phyloP scores from a whole-genome alignment of 2,329 filamentous ascomycete species.

The Pyrenophora seminiperda region DNA sequence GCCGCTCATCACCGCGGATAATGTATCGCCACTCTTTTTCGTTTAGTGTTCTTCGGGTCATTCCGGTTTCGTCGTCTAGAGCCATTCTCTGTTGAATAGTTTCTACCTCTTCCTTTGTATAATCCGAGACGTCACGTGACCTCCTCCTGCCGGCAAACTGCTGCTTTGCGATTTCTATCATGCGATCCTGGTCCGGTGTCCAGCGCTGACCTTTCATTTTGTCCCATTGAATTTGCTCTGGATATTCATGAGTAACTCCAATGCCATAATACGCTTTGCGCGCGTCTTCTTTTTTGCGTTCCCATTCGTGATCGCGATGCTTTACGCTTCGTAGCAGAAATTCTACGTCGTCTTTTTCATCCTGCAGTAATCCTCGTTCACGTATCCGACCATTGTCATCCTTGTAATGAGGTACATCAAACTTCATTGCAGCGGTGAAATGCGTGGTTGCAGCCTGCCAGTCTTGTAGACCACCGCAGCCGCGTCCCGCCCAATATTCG shows the following conservation, averaged over 20 bases:
- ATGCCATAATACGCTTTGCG: background rate
- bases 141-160: background rate
- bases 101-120: background rate
- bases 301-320: background rate
- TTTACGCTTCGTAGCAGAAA: conserved; percentile 9
- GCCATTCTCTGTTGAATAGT: background rate
- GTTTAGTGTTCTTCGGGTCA: background rate
- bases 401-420: conserved; percentile 4
- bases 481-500: conserved; percentile 30
- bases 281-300: background rate
- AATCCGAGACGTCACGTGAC: background rate
- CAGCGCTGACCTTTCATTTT: background rate
- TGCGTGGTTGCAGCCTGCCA: conserved; percentile 13
- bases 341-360: conserved; percentile 13
- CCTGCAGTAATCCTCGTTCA: conserved; percentile 1
- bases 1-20: background rate
- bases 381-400: background rate
- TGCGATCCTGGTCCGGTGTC: conserved; percentile 6
- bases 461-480: conserved; percentile 13
- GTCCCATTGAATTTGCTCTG: background rate
- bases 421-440: conserved; percentile 14
- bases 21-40: conserved; percentile 6
- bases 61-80: background rate
- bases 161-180: background rate
- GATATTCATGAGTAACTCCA: background rate